Base-by-base conservation (phyloP, 805 yeast species). In the Yarrowia deformans region DNA sequence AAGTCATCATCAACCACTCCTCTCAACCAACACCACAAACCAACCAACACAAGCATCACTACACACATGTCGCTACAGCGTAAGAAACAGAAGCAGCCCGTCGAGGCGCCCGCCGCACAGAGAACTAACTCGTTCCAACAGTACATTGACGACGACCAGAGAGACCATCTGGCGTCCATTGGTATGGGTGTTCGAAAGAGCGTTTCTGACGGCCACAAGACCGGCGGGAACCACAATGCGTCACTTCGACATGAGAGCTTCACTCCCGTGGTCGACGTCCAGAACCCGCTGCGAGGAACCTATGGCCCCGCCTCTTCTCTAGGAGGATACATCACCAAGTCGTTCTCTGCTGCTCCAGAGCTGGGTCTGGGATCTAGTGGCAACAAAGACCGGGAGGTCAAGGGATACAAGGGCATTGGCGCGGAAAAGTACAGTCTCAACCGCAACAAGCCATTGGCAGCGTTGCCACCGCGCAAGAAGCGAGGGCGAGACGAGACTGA, bases 361-460 rank as follows among this genome's bases (percentile, higher is more conserved):
- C 39, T 58, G 8, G 39, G 48, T 0, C 34, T 40, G 39, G 37
- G 60, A 9, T 54, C 43, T 23, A 2, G 3, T 23, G 9, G 29
- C 29, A 3, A 23, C 35, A 19, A 55, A 37, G 61, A 55, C 14
- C 34, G 35, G 3, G 61, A 55, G 29, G 63, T 40, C 63, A 42
- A 40, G 37, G 42, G 52, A 9, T 60, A 60, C 66, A 29, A 34
- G 46, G 66, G 66, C 2, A 45, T 60, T 14, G 66, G 66, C 2
- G 66, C 66, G 18, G 52, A 60, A 34, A 60, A 7, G 14, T 60
- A 60, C 66, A 60, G 66, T 14, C 8, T 56, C 29, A 56, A 60
- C 52, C 66, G 66, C 32, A 60, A 60, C 56, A 48, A 63, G 56
- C 56, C 56, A 32, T 19, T 61, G 18, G 55, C 68, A 37, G 56